Base-by-base conservation (phyloP, 208 protist genomes). In the Wallacemonas sp. region DNA sequence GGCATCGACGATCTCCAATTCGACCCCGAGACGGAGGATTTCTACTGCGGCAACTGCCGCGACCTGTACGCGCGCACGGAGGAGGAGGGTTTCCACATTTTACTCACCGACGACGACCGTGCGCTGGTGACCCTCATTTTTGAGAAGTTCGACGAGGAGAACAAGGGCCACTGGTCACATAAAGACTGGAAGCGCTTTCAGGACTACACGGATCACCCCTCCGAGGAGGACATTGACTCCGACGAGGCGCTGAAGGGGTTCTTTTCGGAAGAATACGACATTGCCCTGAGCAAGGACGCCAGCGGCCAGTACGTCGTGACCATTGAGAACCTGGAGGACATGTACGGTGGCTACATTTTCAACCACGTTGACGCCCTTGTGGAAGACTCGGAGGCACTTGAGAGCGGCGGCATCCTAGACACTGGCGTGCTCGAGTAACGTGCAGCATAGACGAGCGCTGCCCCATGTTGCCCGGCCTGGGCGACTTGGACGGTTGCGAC, bases 321-420 rank as follows among this genome's bases (percentile, higher is more conserved):
- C 0, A 20, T 76, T 10, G 36, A 62, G n/a, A 79, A 95, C 36
- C 57, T 95, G 25, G 86, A 89, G 36, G 79, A 91, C 64, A 92
- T 95, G 86, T 95, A 95, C 57, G 89, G 89, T 16, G 89, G 89
- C 0, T 95, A 89, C 55, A 14, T 82, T 25, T 95, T 78, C 68
- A 92, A 95, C 74, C 70, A 86, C 42, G 67, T 87, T n/a, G 80
- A 89, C 65, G 86, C 84, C 8, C 72, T 95, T 8, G 69, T 76
- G 22, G 81, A 86, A 41, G 89, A 95, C 59, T 74, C 70, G 46
- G 84, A 90, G 31, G 57, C 76, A 0, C 77, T 95, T 20, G 86
- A 92, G 29, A 70, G 74, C 26, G 75, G 45, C 8, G 84, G 80
- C 12, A 23, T 89, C 26, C 46, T 92, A 20, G 63, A 88, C 67